Evolutionary conservation across 148 eudicot species (phyloP).

Genomic region (Cornus suecica): DNA sequence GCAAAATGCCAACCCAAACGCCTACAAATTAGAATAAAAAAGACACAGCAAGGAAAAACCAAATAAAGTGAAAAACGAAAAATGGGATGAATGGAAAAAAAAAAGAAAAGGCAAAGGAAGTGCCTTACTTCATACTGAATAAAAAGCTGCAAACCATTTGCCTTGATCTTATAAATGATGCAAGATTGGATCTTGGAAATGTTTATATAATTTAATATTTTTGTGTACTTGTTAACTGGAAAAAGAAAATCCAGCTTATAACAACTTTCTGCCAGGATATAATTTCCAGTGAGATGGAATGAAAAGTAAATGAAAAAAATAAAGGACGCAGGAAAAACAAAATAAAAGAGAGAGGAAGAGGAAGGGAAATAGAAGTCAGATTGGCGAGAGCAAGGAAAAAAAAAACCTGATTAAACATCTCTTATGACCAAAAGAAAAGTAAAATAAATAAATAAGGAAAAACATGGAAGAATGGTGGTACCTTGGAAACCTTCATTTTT

Average conservation of each 20-base stretch:
- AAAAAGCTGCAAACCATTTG: background rate
- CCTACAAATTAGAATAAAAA: too few relatives aligned
- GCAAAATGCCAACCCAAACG: too few relatives aligned
- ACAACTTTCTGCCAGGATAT: background rate
- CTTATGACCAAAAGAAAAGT: background rate
- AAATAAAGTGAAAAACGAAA: too few relatives aligned
- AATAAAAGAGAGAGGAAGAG: too few relatives aligned
- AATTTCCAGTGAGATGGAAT: background rate
- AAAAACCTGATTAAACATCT: background rate
- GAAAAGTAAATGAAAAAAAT: background rate
- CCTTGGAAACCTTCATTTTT: constrained; percentile 75
- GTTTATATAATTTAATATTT: too few relatives aligned
- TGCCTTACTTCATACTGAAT: background rate
- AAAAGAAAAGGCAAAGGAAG: background rate
- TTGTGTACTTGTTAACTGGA: background rate
- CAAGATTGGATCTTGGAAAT: background rate
- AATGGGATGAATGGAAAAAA: too few relatives aligned
- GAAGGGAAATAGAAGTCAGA: too few relatives aligned
- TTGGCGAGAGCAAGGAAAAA: background rate
- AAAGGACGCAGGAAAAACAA: background rate
- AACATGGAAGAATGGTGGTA: constrained; percentile 8
- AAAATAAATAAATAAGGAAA: background rate
- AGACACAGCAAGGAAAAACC: too few relatives aligned
- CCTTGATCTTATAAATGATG: background rate
- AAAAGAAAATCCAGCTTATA: too few relatives aligned